A percentile compares a stretch with the other conserved stretches of the same genome.
These are phyloP conservation scores for Epichloe elymi DNA, from an alignment of 2,329 filamentous ascomycete genomes.

Conservation along the genomic window DNA sequence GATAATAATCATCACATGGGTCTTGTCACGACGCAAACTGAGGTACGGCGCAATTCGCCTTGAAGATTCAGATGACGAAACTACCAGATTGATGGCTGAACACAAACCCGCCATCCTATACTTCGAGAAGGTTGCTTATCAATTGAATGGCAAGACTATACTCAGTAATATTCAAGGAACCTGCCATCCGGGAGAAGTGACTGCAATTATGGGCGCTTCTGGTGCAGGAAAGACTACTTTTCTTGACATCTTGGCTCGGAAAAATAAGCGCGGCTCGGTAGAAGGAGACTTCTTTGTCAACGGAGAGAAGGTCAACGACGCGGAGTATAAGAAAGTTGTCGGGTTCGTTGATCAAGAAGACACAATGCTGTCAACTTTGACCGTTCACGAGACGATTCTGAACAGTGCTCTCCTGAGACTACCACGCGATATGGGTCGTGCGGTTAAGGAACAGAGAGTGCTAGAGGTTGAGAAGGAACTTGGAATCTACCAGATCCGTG, in stretches of 20 bases:
- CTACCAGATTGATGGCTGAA: conserved; percentile 72
- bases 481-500: conserved; percentile 84
- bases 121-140: conserved; percentile 80
- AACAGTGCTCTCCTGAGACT: conserved; percentile 85
- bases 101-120: conserved; percentile 83
- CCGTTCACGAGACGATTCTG: conserved; percentile 93
- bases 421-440: conserved; percentile 78
- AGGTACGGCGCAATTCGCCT: conserved; percentile 64
- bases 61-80: conserved; percentile 83
- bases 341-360: conserved; percentile 98
- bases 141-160: conserved; percentile 78
- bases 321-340: conserved; percentile 80
- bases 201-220: conserved; percentile 96
- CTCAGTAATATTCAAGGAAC: conserved; percentile 68
- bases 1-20: conserved; percentile 74
- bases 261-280: conserved; percentile 80
- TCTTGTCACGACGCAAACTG: conserved; percentile 62
- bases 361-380: conserved; percentile 88
- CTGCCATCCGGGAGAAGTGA: conserved; percentile 88
- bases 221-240: conserved; percentile 97
- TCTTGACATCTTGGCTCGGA: conserved; percentile 85
- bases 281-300: conserved; percentile 83
- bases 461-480: conserved; percentile 91
- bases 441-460: conserved; percentile 82
- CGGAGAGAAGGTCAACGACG: conserved; percentile 73